Percentiles rank a stretch among this genome's conserved stretches.
phyloP scores from a whole-genome alignment of 1,139 yeast genomes.

The Wickerhamiella infanticola region DNA sequence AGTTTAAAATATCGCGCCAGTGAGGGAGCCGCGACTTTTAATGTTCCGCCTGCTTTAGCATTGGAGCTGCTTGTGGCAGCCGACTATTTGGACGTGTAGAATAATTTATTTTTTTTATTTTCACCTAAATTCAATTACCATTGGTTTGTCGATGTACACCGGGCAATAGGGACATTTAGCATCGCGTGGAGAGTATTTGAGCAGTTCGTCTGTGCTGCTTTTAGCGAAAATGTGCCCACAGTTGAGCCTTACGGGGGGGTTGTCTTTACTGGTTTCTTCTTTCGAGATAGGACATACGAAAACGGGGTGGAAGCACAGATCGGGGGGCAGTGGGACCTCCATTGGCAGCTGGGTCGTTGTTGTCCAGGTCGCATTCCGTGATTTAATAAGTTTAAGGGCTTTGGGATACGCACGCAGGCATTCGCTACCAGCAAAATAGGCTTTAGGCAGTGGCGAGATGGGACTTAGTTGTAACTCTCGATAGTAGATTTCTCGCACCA shows the following conservation, averaged over 20 bases:
- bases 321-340: constrained; percentile 39
- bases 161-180: constrained; percentile 1
- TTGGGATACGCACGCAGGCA: neutral
- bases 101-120: neutral
- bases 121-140: neutral
- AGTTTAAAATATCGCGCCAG: constrained; percentile 48
- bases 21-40: constrained; percentile 52
- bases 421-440: neutral
- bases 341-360: constrained; percentile 42
- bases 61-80: constrained; percentile 83
- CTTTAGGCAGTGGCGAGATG: neutral
- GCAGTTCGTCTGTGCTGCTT: neutral
- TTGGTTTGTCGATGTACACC: neutral
- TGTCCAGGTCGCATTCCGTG: neutral
- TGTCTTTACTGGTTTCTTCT: constrained; percentile 52
- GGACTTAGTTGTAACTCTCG: neutral
- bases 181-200: neutral
- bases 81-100: constrained; percentile 51
- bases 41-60: constrained; percentile 88
- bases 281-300: constrained; percentile 86
- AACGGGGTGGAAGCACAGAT: constrained; percentile 55
- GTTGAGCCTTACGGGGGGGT: constrained; percentile 48
- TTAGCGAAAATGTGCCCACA: constrained; percentile 47
- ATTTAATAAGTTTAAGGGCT: neutral
- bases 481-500: neutral